phyloP scores from a whole-genome alignment of 164 flowering plant genomes.

The Stephania yunnanensis region DNA sequence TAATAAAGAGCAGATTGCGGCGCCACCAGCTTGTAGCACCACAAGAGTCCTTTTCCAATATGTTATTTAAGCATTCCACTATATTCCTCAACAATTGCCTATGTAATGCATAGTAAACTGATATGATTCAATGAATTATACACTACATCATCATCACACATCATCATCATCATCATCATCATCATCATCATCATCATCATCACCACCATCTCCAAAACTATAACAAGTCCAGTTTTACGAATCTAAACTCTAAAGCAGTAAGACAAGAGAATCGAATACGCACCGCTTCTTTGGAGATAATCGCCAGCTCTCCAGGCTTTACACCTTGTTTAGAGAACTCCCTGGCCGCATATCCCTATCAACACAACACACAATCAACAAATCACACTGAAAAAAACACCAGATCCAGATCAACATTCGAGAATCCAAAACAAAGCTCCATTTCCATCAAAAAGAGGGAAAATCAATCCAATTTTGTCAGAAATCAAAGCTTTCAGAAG shows the following conservation, averaged over 20 bases:
- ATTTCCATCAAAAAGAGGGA: not conserved
- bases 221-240: not conserved
- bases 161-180: not conserved
- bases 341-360: conserved; percentile 98
- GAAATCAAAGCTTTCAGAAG: not conserved
- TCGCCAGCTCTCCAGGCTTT: conserved; percentile 74
- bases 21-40: no score
- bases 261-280: conserved; percentile 11
- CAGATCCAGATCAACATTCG: not conserved
- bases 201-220: not conserved
- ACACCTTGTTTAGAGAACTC: conserved; percentile 79
- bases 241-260: not conserved
- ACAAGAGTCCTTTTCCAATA: no score
- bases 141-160: not conserved
- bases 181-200: not conserved
- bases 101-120: no score
- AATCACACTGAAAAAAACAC: not conserved
- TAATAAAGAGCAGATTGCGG: no score
- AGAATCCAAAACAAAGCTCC: not conserved
- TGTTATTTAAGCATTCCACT: no score
- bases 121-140: not conserved
- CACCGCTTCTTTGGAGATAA: conserved; percentile 95
- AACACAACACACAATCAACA: not conserved
- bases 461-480: not conserved
- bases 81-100: no score